Conservation (phyloP, 192 early-diverging fungal genomes). For the Podila minutissima region DNA sequence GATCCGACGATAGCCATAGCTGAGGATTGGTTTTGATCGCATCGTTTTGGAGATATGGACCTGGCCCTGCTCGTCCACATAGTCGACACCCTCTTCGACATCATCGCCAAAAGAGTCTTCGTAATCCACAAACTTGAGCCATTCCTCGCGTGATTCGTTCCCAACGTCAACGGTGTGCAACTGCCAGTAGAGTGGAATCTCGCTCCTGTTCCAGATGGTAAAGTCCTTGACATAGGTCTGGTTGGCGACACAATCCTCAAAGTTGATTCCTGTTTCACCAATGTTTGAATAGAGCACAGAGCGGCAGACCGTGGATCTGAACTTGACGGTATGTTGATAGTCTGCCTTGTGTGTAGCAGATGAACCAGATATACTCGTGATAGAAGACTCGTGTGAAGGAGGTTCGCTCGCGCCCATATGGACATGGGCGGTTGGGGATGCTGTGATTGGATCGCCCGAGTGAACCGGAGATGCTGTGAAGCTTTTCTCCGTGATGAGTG, state of each 20-base stretch:
- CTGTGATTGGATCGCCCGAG: background rate
- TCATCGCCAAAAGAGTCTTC: conserved; percentile 57
- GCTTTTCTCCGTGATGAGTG: background rate
- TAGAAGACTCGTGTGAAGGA: background rate
- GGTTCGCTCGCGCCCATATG: background rate
- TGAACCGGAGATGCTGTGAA: background rate
- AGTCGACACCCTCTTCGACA: conserved; percentile 33
- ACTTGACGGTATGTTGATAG: conserved; percentile 74
- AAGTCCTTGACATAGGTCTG: conserved; percentile 92
- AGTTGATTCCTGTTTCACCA: conserved; percentile 89
- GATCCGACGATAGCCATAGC: conserved; percentile 75
- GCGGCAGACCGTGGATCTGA: conserved; percentile 87
- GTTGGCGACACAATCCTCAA: conserved; percentile 94
- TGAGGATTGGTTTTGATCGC: conserved; percentile 66
- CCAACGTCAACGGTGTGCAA: conserved; percentile 77
- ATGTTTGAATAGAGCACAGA: conserved; percentile 94
- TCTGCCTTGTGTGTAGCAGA: conserved; percentile 51
- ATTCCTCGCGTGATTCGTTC: conserved; percentile 62
- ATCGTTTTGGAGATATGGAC: conserved; percentile 35
- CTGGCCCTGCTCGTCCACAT: conserved; percentile 43
- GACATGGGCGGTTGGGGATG: background rate
- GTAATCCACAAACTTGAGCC: conserved; percentile 81
- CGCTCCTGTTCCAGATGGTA: conserved; percentile 88
- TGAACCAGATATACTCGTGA: background rate
- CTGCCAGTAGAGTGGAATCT: conserved; percentile 92